Evolutionary conservation across 768 basidiomycete genomes (phyloP).

Genomic region (Podaxis sp.): DNA sequence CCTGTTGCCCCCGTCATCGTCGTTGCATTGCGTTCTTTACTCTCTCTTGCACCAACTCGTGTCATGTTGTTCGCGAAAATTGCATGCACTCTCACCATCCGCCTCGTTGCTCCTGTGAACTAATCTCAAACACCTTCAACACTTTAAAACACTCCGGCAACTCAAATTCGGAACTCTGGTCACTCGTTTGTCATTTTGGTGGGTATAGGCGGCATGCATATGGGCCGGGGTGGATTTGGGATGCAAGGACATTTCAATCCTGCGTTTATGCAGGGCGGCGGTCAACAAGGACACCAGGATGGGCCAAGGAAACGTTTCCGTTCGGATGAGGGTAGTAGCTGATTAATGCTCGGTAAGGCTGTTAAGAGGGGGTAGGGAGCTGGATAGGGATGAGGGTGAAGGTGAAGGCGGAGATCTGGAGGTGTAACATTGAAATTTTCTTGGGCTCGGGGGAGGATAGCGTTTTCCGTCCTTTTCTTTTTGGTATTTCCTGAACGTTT

Average conservation of each 20-base stretch:
- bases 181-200: background rate
- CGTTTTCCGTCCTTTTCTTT: background rate
- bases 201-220: constrained; percentile 51
- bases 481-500: background rate
- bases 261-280: constrained; percentile 59
- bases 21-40: constrained; percentile 17
- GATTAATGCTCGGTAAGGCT: background rate
- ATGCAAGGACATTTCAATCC: constrained; percentile 71
- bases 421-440: background rate
- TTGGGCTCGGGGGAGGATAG: background rate
- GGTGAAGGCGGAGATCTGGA: background rate
- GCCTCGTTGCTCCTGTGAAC: background rate
- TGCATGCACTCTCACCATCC: constrained; percentile 3
- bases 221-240: constrained; percentile 39
- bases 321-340: constrained; percentile 42
- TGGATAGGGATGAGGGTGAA: background rate
- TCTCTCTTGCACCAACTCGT: background rate
- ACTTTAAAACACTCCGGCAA: constrained; percentile 3
- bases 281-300: constrained; percentile 35
- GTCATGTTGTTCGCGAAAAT: constrained; percentile 21
- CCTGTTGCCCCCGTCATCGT: background rate
- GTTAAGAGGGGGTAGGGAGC: background rate
- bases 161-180: constrained; percentile 28
- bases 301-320: constrained; percentile 58
- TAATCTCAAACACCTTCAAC: background rate